Conservation (phyloP, 441 rosid species). For the Mallotus japonicus region DNA sequence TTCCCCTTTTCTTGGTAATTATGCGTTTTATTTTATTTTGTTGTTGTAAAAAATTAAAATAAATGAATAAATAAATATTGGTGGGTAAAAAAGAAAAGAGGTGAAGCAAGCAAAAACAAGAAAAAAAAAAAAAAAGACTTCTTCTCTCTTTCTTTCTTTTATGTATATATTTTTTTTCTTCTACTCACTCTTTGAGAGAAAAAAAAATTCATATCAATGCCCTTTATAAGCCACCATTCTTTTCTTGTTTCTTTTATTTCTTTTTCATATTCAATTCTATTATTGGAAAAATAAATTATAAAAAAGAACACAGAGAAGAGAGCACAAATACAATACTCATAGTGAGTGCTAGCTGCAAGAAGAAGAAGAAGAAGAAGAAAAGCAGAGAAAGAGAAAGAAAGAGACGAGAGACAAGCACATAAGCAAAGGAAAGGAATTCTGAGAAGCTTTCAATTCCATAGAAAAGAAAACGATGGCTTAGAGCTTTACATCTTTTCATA, state of each 20-base stretch:
- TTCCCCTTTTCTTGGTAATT: constrained; percentile 3
- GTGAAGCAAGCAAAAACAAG: constrained; percentile 7
- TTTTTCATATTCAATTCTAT: neutral
- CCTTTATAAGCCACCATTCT: constrained; percentile 25
- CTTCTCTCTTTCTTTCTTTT: constrained; percentile 7
- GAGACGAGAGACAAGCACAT: constrained; percentile 38
- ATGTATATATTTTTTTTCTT: neutral
- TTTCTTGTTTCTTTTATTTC: constrained; percentile 25
- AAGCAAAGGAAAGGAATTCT: constrained; percentile 21
- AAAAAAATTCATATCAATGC: constrained; percentile 16
- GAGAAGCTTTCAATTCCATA: constrained; percentile 43
- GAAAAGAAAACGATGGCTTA: constrained; percentile 47
- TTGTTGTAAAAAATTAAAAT: neutral
- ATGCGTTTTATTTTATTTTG: constrained; percentile 12
- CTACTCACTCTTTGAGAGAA: constrained; percentile 30
- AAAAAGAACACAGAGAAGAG: constrained; percentile 9
- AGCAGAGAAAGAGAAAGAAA: constrained; percentile 37
- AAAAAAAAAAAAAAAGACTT: constrained; percentile 42
- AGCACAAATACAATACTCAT: neutral
- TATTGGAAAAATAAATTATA: constrained; percentile 15
- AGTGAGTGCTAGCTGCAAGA: constrained; percentile 25
- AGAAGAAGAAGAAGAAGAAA: constrained; percentile 24
- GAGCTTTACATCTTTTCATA: constrained; percentile 36
- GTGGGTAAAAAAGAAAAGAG: constrained; percentile 26
- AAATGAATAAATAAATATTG: neutral